These are phyloP conservation scores for Maudiozyma turicensis DNA, from an alignment of 805 yeast species.

Conservation along the genomic window DNA sequence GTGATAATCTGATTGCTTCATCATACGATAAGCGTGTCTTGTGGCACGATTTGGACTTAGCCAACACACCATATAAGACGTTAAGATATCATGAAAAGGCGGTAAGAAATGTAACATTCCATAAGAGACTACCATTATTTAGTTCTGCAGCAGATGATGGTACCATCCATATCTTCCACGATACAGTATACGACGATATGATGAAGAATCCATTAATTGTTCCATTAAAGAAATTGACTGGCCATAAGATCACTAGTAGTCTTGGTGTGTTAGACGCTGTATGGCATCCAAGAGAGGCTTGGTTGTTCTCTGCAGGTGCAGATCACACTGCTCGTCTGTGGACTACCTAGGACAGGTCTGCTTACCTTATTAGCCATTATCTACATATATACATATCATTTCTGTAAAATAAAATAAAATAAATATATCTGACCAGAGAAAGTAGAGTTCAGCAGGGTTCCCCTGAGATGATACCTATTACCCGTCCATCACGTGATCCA, in stretches of 20 bases:
- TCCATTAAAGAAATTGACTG: constrained; percentile 87
- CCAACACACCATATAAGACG: constrained; percentile 87
- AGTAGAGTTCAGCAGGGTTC: background rate
- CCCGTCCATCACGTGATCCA: too few species aligned
- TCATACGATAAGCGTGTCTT: constrained; percentile 90
- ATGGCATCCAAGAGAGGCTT: constrained; percentile 98
- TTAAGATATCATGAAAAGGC: constrained; percentile 92
- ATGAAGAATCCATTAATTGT: constrained; percentile 93
- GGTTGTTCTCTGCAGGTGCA: constrained; percentile 96
- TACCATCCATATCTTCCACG: constrained; percentile 85
- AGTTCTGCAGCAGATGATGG: constrained; percentile 97
- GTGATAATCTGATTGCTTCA: constrained; percentile 86
- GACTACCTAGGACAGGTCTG: constrained; percentile 53
- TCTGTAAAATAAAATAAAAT: background rate
- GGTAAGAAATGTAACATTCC: constrained; percentile 80
- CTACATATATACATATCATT: background rate
- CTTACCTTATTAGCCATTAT: background rate
- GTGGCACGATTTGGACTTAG: constrained; percentile 94
- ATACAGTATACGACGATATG: constrained; percentile 79
- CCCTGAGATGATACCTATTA: too few species aligned
- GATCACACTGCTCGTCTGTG: constrained; percentile 92
- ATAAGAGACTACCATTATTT: constrained; percentile 79
- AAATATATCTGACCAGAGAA: background rate
- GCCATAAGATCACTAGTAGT: constrained; percentile 71
- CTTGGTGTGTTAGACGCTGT: constrained; percentile 78